phyloP scores from a whole-genome alignment of 2,329 filamentous ascomycete species.

The Colletotrichum sansevieriae region DNA sequence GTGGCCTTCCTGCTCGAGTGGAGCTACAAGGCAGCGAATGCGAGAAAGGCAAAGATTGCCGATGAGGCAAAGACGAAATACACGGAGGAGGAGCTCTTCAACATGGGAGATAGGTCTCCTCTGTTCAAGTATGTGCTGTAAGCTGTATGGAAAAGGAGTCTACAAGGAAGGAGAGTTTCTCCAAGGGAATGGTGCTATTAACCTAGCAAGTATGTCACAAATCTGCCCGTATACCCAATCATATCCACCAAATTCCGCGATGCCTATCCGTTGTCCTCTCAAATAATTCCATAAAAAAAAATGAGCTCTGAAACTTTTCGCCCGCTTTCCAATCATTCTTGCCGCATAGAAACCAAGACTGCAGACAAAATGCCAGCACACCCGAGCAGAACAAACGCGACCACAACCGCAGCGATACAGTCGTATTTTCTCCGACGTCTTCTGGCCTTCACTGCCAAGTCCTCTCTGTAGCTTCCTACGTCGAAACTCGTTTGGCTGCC shows the following conservation, averaged over 20 bases:
- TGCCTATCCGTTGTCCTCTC: not conserved
- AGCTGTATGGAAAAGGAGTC: not conserved
- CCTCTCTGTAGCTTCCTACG: not conserved
- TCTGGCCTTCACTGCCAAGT: not conserved
- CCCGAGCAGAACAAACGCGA: not conserved
- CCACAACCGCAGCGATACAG: not conserved
- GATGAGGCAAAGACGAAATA: constrained; percentile 46
- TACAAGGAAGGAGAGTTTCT: too few relatives aligned
- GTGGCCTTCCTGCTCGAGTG: constrained; percentile 49
- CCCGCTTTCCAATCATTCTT: not conserved
- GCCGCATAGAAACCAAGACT: not conserved
- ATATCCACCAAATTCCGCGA: not conserved
- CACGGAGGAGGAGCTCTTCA: constrained; percentile 48
- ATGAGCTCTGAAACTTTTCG: not conserved
- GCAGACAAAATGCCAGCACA: constrained; percentile 22
- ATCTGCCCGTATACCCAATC: constrained; percentile 7
- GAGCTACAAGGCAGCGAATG: constrained; percentile 47
- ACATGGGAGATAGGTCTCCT: constrained; percentile 50
- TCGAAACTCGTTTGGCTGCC: not conserved
- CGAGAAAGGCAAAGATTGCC: constrained; percentile 44
- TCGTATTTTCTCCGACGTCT: constrained; percentile 6
- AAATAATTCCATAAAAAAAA: not conserved
- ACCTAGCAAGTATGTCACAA: too few relatives aligned
- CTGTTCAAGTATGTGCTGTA: constrained; percentile 42
- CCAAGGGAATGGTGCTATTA: too few relatives aligned